Conservation (phyloP, 148 eudicot species). For the Spergularia marina region DNA sequence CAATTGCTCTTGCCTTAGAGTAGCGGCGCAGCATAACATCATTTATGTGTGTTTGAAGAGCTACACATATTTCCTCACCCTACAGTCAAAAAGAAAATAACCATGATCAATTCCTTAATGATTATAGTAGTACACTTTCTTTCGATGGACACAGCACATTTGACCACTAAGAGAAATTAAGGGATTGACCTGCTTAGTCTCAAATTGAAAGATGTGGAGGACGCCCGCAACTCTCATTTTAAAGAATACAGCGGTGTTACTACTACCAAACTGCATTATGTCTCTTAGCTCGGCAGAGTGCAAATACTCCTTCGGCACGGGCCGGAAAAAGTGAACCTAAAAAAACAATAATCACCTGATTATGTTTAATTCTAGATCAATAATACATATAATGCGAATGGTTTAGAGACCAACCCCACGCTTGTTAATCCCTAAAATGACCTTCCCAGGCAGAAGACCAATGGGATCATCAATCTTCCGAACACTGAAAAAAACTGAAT, state of each 20-base stretch:
- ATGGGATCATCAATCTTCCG: conserved; percentile 99
- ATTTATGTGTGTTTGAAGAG: conserved; percentile 97
- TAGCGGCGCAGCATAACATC: conserved; percentile 99
- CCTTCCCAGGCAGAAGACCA: conserved; percentile 93
- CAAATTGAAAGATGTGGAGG: conserved; percentile 95
- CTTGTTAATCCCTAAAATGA: conserved; percentile 86
- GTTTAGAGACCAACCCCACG: conserved; percentile 73
- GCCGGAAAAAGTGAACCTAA: conserved; percentile 98
- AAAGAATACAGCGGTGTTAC: conserved; percentile 95
- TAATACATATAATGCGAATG: neutral
- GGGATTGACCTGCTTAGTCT: conserved; percentile 84
- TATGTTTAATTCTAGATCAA: neutral
- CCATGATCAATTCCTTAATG: neutral
- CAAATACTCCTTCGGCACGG: conserved; percentile 94
- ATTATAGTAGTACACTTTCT: neutral
- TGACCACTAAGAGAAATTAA: neutral
- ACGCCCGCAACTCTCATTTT: conserved; percentile 99
- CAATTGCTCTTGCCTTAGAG: conserved; percentile 83
- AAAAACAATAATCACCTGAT: conserved; percentile 1
- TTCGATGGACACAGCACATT: neutral
- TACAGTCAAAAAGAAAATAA: conserved; percentile 28
- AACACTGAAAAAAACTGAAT: conserved; percentile 94
- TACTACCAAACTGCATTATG: conserved; percentile 99
- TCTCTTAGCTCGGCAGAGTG: conserved; percentile 97
- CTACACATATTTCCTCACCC: conserved; percentile 99